Base-by-base conservation (phyloP, 441 rosid genomes). In the Flueggea neowawraea region DNA sequence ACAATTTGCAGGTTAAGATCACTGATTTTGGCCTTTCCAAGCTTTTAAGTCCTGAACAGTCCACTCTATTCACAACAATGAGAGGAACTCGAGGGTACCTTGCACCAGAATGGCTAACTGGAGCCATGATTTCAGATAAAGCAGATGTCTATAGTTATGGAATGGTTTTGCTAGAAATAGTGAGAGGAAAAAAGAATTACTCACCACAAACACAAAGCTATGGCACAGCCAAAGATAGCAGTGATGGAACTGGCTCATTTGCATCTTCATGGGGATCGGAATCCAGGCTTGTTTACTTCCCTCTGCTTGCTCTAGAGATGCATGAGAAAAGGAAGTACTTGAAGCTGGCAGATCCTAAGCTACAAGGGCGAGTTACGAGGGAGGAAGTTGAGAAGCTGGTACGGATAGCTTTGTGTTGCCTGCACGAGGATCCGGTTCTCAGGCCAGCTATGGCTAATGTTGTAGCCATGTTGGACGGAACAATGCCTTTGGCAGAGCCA, bases 21-120 rank as follows among this genome's bases (percentile, higher is more conserved):
- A 84, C 98, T 6, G 98, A 93, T 78, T 93, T 93, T 50, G 98
- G 98, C 47, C 86, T 93, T 36, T 90, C 98, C 0, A 93, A 93
- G 85, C 95, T 90, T 68, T 74, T 93, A 5, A 76, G 70, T 54
- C 89, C 88, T 31, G 96, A 93, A 32, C 92, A 93, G 69, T 90
- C 98, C n/a, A 75, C 96, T 62, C 68, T 88, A 8, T 90, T 90
- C 84, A 93, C 98, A 1, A 88, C 97, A 9, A 85, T 93, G 97
- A 76, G 98, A 74, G 98, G 98, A 47, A 90, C 98, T 5, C 89
- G 97, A n/a, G 98, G 98, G 52, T 93, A 93, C 60, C 89, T 93
- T 53, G 98, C 98, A 17, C 98, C 98, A 2, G 98, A 93, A 80
- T 93, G 98, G 98, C 82, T 93, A 12, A 93, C 96, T 0, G 88